Evolutionary conservation across 2,329 filamentous ascomycete species (phyloP).

Genomic region (Cucurbitaria berberidis): DNA sequence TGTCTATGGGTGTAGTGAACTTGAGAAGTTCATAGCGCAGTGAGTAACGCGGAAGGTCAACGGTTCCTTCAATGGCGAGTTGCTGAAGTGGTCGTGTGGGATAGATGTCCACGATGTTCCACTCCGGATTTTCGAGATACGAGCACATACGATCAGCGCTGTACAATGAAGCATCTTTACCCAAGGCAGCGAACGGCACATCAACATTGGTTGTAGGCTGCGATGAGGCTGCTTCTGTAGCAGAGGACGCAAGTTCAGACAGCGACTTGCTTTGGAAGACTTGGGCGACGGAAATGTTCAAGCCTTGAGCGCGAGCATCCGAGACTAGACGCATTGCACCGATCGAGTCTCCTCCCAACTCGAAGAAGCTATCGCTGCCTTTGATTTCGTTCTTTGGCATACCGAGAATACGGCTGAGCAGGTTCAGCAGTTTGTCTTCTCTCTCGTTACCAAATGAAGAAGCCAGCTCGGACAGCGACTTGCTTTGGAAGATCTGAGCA

Average conservation of each 20-base stretch:
- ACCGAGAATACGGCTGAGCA: slow-evolving; percentile 38
- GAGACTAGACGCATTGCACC: slow-evolving; percentile 54
- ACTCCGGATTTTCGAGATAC: slow-evolving; percentile 58
- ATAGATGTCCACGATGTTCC: slow-evolving; percentile 62
- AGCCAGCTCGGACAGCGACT: slow-evolving; percentile 61
- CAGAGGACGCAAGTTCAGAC: slow-evolving; percentile 34
- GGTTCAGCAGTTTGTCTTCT: slow-evolving; percentile 36
- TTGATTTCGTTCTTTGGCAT: slow-evolving; percentile 45
- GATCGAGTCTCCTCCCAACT: slow-evolving; percentile 56
- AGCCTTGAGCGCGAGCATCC: slow-evolving; percentile 44
- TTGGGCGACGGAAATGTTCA: slow-evolving; percentile 51
- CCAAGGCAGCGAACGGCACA: slow-evolving; percentile 61
- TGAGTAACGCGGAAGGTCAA: slow-evolving; percentile 65
- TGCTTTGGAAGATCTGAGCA: slow-evolving; percentile 51
- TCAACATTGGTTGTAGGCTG: slow-evolving; percentile 33
- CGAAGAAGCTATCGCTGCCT: slow-evolving; percentile 52
- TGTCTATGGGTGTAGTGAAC: slow-evolving; percentile 60
- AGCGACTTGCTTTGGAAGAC: slow-evolving; percentile 55
- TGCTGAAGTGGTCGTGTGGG: slow-evolving; percentile 66
- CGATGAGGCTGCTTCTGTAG: slow-evolving; percentile 36
- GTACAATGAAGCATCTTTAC: slow-evolving; percentile 52
- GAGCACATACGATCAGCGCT: slow-evolving; percentile 58
- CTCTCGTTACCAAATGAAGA: slow-evolving; percentile 49
- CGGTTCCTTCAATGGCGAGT: slow-evolving; percentile 65
- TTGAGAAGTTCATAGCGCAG: slow-evolving; percentile 70